A percentile compares a stretch with the other conserved stretches of the same genome.
Conservation (phyloP, 2,329 filamentous ascomycete genomes). For the Cladosporium velox region DNA sequence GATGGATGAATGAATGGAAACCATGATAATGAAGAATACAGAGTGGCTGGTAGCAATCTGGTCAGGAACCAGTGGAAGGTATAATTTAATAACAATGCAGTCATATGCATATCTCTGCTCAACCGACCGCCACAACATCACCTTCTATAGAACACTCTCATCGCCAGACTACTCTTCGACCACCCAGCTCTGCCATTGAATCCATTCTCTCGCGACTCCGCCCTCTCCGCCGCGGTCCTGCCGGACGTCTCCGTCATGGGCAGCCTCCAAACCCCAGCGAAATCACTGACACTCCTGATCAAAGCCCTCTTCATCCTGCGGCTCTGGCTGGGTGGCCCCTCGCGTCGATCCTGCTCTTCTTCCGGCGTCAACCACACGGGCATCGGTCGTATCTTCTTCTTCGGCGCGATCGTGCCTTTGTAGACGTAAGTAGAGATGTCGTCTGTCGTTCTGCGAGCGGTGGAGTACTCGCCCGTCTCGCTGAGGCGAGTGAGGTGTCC, state of each 20-base stretch:
- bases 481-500: not conserved
- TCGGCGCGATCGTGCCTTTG: constrained; percentile 1
- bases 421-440: constrained; percentile 9
- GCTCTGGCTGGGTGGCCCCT: constrained; percentile 9
- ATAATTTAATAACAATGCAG: not conserved
- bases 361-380: constrained; percentile 19
- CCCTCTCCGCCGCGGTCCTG: constrained; percentile 5
- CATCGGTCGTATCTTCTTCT: constrained; percentile 14
- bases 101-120: not conserved
- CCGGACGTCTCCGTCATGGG: constrained; percentile 8
- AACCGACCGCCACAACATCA: not conserved
- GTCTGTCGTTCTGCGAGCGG: constrained; percentile 8
- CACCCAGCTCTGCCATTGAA: constrained; percentile 2
- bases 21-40: not conserved
- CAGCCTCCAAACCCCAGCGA: constrained; percentile 2
- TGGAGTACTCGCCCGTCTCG: not conserved
- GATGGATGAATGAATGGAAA: not conserved
- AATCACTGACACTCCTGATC: not conserved
- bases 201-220: not conserved
- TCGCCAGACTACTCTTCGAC: constrained; percentile 16
- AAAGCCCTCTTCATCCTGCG: constrained; percentile 14
- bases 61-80: not conserved
- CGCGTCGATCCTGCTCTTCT: constrained; percentile 13
- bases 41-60: not conserved
- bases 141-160: not conserved